Evolutionary conservation across 192 early-diverging fungal genomes (phyloP).

Genomic region (Podila horticola): DNA sequence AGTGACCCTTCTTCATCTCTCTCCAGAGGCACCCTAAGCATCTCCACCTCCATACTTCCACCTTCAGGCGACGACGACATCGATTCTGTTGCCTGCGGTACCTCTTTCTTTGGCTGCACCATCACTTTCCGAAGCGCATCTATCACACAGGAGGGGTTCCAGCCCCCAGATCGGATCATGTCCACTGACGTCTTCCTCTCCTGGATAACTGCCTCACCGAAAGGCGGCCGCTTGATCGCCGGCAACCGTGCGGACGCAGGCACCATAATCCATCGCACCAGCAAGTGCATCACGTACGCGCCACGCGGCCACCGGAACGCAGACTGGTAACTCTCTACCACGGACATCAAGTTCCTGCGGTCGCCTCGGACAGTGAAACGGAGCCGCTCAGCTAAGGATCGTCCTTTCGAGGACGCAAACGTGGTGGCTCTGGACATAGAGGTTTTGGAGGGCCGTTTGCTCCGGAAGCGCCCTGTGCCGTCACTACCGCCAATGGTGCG

Average conservation of each 20-base stretch:
- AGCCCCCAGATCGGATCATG: not conserved
- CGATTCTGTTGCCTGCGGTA: too few relatives aligned
- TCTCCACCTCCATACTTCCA: too few relatives aligned
- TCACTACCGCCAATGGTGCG: slow-evolving; percentile 29
- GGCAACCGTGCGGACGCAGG: slow-evolving; percentile 21
- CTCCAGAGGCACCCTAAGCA: too few relatives aligned
- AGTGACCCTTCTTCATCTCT: too few relatives aligned
- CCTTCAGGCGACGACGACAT: too few relatives aligned
- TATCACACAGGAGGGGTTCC: not conserved
- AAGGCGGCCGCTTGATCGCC: slow-evolving; percentile 13
- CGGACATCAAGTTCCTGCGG: not conserved
- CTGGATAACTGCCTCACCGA: not conserved
- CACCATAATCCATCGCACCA: slow-evolving; percentile 15
- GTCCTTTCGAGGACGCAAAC: not conserved
- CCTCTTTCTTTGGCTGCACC: too few relatives aligned
- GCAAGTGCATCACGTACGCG: slow-evolving; percentile 29
- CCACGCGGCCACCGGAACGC: slow-evolving; percentile 21
- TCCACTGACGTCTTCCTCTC: not conserved
- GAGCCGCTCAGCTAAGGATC: not conserved
- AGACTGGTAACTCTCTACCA: slow-evolving; percentile 14
- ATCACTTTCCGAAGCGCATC: too few relatives aligned
- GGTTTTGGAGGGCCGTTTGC: not conserved
- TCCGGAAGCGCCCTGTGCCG: not conserved
- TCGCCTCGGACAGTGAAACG: not conserved
- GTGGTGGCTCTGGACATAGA: not conserved